phyloP scores from a whole-genome alignment of 1,284 basidiomycete species.

The Puccinia triticina region DNA sequence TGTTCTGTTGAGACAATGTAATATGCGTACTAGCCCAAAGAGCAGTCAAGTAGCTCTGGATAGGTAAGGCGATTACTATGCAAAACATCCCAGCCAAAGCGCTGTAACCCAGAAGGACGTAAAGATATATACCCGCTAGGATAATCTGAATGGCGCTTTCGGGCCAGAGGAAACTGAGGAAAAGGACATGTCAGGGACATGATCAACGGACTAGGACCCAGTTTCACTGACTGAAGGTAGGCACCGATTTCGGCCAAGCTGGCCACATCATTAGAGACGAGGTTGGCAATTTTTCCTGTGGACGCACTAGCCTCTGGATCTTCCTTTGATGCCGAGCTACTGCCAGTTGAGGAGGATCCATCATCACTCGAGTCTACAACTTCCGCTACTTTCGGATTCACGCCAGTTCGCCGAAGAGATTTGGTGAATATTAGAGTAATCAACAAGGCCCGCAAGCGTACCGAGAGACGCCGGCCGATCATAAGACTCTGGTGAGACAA shows the following conservation, averaged over 20 bases:
- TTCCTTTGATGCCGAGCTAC: conserved; percentile 51
- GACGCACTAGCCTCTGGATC: conserved; percentile 58
- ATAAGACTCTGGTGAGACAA: conserved; percentile 21
- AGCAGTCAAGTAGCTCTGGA: conserved; percentile 43
- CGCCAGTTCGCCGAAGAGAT: conserved; percentile 64
- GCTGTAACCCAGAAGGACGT: conserved; percentile 40
- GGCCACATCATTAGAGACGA: conserved; percentile 66
- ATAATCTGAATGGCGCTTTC: conserved; percentile 44
- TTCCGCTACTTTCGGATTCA: conserved; percentile 45
- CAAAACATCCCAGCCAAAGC: conserved; percentile 44
- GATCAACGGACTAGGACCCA: not conserved
- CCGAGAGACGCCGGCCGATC: conserved; percentile 42
- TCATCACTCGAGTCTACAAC: conserved; percentile 58
- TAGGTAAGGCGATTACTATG: conserved; percentile 30
- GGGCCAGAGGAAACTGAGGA: conserved; percentile 41
- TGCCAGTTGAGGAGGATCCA: conserved; percentile 51
- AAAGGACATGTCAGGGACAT: conserved; percentile 57
- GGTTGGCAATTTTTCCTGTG: conserved; percentile 65
- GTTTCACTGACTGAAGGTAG: conserved; percentile 31
- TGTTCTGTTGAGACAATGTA: not conserved
- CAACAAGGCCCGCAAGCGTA: conserved; percentile 62
- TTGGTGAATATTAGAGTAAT: conserved; percentile 66
- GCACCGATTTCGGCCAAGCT: conserved; percentile 40
- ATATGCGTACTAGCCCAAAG: conserved; percentile 33
- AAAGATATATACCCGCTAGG: conserved; percentile 46